Conservation (phyloP, 371 early-diverging fungal species). For the Mucor irregularis region DNA sequence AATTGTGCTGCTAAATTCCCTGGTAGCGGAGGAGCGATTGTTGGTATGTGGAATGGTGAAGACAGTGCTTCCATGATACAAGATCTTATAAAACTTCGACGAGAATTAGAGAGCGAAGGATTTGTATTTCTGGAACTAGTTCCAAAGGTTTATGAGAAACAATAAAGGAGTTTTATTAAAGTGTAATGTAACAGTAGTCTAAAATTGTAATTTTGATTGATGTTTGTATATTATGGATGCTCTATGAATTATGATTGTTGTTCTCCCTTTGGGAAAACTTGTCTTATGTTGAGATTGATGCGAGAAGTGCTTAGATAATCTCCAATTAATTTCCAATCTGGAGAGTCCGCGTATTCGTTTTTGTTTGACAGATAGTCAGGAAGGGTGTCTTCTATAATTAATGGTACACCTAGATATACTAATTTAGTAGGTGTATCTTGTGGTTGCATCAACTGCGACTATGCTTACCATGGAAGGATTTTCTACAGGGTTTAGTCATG, state of each 20-base stretch:
- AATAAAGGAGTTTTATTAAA: not conserved
- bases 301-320: constrained; percentile 62
- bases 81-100: constrained; percentile 30
- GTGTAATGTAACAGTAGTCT: too few species aligned
- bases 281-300: constrained; percentile 56
- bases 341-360: constrained; percentile 7
- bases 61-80: constrained; percentile 11
- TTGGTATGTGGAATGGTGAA: constrained; percentile 46
- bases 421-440: not conserved
- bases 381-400: constrained; percentile 28
- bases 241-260: not conserved
- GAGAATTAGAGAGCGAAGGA: constrained; percentile 47
- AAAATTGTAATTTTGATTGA: too few species aligned
- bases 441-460: not conserved
- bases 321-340: constrained; percentile 61
- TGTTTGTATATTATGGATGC: not conserved
- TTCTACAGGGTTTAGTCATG: constrained; percentile 76
- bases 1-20: constrained; percentile 54
- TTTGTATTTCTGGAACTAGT: constrained; percentile 43
- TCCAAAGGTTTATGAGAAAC: constrained; percentile 16
- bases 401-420: constrained; percentile 23
- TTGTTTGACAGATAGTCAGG: constrained; percentile 28
- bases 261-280: constrained; percentile 21
- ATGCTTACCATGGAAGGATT: constrained; percentile 73
- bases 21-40: constrained; percentile 58